A percentile compares a stretch with the other conserved stretches of the same genome.
These are phyloP conservation scores for Sungouiozyma ichnusensis DNA, from an alignment of 805 yeast genomes.

Conservation along the genomic window DNA sequence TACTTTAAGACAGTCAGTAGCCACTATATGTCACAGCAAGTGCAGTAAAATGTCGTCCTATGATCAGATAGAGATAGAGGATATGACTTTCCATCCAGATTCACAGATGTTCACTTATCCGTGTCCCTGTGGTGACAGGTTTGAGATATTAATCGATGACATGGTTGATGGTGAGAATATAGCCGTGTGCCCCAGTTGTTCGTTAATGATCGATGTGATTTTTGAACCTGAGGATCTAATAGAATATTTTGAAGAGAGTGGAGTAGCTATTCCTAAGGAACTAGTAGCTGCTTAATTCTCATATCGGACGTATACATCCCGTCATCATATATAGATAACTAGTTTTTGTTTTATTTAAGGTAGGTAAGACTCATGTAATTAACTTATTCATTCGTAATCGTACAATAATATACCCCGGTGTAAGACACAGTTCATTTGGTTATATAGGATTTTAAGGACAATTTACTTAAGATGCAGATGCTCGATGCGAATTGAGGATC, in stretches of 20 bases:
- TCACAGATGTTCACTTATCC: conserved; percentile 83
- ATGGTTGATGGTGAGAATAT: conserved; percentile 82
- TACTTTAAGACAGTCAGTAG: no score
- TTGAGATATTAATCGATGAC: conserved; percentile 79
- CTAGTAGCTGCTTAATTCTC: neutral
- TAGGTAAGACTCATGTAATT: neutral
- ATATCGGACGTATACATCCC: no score
- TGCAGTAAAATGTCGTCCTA: conserved; percentile 69
- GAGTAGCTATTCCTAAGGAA: conserved; percentile 17
- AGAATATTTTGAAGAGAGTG: conserved; percentile 32
- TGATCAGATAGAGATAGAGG: conserved; percentile 95
- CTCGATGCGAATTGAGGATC: no score
- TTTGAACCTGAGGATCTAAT: conserved; percentile 54
- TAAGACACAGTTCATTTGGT: no score
- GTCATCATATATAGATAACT: neutral
- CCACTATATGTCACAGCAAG: no score
- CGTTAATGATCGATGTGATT: conserved; percentile 83
- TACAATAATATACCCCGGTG: no score
- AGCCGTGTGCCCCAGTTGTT: conserved; percentile 95
- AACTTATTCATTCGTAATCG: neutral
- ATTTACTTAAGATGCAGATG: no score
- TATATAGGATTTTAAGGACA: no score
- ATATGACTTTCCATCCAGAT: conserved; percentile 81
- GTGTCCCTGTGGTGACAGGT: conserved; percentile 96
- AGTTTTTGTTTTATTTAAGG: neutral